Base-by-base conservation (phyloP, 306 rosid genomes). In the Quillaja saponaria region DNA sequence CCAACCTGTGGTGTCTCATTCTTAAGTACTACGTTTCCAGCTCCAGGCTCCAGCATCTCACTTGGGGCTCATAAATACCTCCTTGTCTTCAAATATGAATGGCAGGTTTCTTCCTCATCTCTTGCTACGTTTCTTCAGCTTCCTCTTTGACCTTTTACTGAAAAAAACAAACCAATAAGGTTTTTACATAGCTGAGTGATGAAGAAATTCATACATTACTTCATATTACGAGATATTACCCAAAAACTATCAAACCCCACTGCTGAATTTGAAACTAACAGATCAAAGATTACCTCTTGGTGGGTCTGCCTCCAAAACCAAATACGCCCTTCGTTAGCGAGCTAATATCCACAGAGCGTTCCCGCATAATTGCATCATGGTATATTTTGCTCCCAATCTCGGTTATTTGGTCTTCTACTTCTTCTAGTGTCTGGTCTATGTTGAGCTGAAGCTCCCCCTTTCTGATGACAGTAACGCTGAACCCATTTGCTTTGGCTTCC, bases 321-420 rank as follows among this genome's bases (percentile, higher is more conserved):
- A 88, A 82, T 21, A 82, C 96, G 38, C 96, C 98, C 76, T 92
- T 84, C 88, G 81, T 86, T 81, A 92, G 42, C 33, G 98, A 71
- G 81, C 87, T 84, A 64, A 86, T 78, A 81, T 88, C 98, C 61
- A 92, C 85, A 34, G 95, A 86, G 8, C 81, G 92, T 58, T 83
- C 96, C 79, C 67, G 77, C 85, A 78, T 92, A 25, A 92, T 76
- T 83, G 25, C 74, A 55, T 88, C 96, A 67, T 88, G 98, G 78
- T 92, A 88, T 51, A 92, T 73, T 84, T 92, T 92, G 85, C 98
- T 84, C 53, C 98, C 98, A 50, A 92, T 86, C 72, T 92, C 98
- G 13, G 72, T 35, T 56, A 88, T 81, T 58, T 84, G 81, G 58
- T 92, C 96, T 68, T 92, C 98, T 75, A 81, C 95, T 76, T 88